phyloP scores from a whole-genome alignment of 495 filamentous ascomycete genomes.

The Penicillium flavigenum region DNA sequence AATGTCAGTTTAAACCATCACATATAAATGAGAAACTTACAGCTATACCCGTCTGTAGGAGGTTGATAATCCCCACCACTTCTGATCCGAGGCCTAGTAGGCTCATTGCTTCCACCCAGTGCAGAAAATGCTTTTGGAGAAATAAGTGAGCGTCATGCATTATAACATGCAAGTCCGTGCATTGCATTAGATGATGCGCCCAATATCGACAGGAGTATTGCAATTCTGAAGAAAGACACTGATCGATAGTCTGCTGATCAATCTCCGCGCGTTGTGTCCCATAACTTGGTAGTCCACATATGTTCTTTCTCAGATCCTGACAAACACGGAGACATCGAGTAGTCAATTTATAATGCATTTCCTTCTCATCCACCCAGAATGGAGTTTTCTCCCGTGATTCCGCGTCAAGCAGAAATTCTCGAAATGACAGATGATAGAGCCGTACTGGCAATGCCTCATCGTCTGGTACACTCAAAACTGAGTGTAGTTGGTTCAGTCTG shows the following conservation, averaged over 20 bases:
- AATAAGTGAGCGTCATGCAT: neutral
- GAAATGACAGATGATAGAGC: constrained; percentile 24
- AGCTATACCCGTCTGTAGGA: neutral
- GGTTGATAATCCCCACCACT: neutral
- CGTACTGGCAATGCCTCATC: constrained; percentile 11
- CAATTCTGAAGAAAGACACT: constrained; percentile 30
- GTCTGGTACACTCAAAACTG: constrained; percentile 26
- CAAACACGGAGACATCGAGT: neutral
- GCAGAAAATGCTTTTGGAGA: neutral
- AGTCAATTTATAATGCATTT: neutral
- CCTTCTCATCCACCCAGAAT: constrained; percentile 33
- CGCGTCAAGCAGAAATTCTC: constrained; percentile 23
- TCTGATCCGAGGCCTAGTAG: constrained; percentile 15
- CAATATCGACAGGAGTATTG: constrained; percentile 49
- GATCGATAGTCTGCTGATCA: constrained; percentile 16
- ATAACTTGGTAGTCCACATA: constrained; percentile 30
- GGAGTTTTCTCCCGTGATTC: constrained; percentile 1
- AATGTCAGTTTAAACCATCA: constrained; percentile 3
- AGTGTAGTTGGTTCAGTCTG: constrained; percentile 16
- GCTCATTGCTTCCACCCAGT: constrained; percentile 25
- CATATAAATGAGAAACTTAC: neutral
- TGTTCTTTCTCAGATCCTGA: constrained; percentile 22
- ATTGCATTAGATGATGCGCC: neutral
- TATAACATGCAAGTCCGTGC: neutral
- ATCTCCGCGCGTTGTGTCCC: constrained; percentile 26